phyloP scores from a whole-genome alignment of 352 stramenopile genomes.

The Aphanomyces stellatus region DNA sequence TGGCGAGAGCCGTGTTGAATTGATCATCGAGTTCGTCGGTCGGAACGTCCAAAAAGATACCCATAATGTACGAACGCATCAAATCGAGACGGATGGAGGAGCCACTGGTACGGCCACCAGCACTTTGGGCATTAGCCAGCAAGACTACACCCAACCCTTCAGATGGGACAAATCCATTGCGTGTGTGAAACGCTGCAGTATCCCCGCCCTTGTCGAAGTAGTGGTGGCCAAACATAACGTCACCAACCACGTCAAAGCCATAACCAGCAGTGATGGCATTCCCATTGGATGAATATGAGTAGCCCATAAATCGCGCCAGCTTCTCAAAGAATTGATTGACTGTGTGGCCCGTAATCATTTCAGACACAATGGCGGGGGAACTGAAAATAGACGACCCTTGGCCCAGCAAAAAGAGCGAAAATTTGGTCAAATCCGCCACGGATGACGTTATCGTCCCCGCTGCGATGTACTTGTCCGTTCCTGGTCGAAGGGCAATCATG shows the following conservation, averaged over 20 bases:
- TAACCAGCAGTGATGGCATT: conserved; percentile 48
- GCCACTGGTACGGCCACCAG: conserved; percentile 23
- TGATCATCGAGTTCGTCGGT: conserved; percentile 40
- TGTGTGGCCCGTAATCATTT: conserved; percentile 43
- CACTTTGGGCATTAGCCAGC: conserved; percentile 46
- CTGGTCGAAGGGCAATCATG: not conserved
- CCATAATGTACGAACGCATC: conserved; percentile 54
- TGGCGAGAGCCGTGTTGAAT: conserved; percentile 32
- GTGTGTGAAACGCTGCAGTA: conserved; percentile 40
- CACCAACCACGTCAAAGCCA: conserved; percentile 50
- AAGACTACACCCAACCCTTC: conserved; percentile 46
- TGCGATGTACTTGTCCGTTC: conserved; percentile 24
- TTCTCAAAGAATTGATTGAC: not conserved
- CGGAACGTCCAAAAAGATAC: conserved; percentile 53
- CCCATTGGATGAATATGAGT: conserved; percentile 38
- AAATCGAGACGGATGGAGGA: conserved; percentile 42
- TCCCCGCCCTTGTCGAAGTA: conserved; percentile 65
- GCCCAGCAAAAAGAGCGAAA: conserved; percentile 45
- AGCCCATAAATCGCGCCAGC: conserved; percentile 25
- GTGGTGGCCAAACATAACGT: conserved; percentile 46
- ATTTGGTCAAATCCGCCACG: conserved; percentile 41
- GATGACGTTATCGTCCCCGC: conserved; percentile 42
- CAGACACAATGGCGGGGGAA: conserved; percentile 30
- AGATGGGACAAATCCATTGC: conserved; percentile 38
- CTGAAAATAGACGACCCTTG: conserved; percentile 34